phyloP scores from a whole-genome alignment of 2,329 filamentous ascomycete species.

The Sporothrix globosa region DNA sequence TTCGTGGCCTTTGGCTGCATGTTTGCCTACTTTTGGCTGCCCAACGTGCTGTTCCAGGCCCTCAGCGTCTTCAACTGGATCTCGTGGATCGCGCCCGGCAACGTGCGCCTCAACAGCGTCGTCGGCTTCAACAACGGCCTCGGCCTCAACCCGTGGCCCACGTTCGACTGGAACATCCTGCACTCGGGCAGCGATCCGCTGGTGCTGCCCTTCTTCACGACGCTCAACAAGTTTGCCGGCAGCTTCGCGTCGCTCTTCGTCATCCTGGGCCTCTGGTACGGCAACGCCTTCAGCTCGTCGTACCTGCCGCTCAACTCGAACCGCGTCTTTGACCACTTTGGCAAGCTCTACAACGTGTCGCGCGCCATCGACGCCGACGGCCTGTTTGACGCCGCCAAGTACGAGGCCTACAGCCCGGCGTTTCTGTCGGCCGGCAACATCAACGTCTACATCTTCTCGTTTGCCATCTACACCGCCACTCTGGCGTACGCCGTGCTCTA shows the following conservation, averaged over 20 bases:
- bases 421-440: constrained; percentile 56
- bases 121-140: constrained; percentile 7
- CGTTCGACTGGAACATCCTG: constrained; percentile 2
- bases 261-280: constrained; percentile 5
- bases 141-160: neutral
- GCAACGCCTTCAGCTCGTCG: neutral
- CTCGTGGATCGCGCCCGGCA: constrained; percentile 7
- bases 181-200: neutral
- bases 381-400: constrained; percentile 42
- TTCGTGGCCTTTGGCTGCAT: neutral
- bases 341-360: neutral
- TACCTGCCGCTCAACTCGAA: constrained; percentile 16
- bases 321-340: constrained; percentile 1
- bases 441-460: constrained; percentile 60
- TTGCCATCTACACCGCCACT: constrained; percentile 57
- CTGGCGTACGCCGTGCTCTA: constrained; percentile 56
- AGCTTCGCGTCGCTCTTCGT: neutral
- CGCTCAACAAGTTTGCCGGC: constrained; percentile 12
- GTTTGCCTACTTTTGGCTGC: constrained; percentile 18
- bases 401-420: constrained; percentile 56
- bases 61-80: constrained; percentile 11
- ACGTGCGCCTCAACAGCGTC: constrained; percentile 2
- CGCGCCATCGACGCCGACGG: neutral
- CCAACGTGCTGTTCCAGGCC: neutral
- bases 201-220: constrained; percentile 10